These are phyloP conservation scores for Sarocladium brachiariae DNA, from an alignment of 2,329 filamentous ascomycete genomes.

Conservation along the genomic window DNA sequence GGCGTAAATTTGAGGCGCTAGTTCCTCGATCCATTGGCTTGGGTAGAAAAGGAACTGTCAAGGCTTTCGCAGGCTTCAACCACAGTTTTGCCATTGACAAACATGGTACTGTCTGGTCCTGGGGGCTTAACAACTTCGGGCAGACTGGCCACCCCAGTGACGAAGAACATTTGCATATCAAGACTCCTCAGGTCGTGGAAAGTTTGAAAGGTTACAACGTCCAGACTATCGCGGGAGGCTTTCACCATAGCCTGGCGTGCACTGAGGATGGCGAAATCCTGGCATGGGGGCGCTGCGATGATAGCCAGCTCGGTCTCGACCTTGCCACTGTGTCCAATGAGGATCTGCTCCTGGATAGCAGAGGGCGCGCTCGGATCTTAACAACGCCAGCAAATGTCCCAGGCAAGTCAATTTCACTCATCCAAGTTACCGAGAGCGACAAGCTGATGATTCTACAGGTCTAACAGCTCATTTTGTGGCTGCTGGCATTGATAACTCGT, in stretches of 20 bases:
- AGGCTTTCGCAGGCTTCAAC: constrained; percentile 17
- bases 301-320: constrained; percentile 38
- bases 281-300: constrained; percentile 44
- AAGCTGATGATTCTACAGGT: constrained; percentile 18
- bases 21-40: constrained; percentile 30
- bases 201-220: constrained; percentile 48
- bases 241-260: constrained; percentile 60
- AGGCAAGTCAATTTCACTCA: constrained; percentile 13
- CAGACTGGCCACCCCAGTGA: constrained; percentile 56
- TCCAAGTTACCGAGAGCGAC: constrained; percentile 28
- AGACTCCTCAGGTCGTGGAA: constrained; percentile 30
- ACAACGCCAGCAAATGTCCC: constrained; percentile 19
- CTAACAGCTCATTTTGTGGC: constrained; percentile 51
- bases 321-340: constrained; percentile 35
- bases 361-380: constrained; percentile 54
- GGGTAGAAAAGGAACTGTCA: constrained; percentile 26
- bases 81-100: constrained; percentile 6
- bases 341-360: constrained; percentile 48
- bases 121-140: constrained; percentile 67
- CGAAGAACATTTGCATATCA: neutral
- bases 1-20: constrained; percentile 33
- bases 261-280: constrained; percentile 42
- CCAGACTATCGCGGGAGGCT: constrained; percentile 49
- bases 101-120: constrained; percentile 33
- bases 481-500: constrained; percentile 19